Evolutionary conservation across 1,284 basidiomycete genomes (phyloP).

Genomic region (Cutaneotrichosporon sp.): DNA sequence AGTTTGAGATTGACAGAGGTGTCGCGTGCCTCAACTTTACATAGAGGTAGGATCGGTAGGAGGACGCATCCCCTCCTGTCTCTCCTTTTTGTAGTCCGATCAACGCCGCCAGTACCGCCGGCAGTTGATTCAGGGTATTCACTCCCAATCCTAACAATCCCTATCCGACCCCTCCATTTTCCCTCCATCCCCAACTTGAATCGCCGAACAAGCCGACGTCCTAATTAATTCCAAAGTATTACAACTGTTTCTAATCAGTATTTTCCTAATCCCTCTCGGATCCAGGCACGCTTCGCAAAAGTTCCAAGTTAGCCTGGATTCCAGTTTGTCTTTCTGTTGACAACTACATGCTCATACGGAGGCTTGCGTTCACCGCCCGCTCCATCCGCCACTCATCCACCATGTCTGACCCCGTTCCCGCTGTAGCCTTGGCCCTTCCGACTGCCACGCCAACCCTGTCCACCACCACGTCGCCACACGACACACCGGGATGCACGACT

Average conservation of each 20-base stretch:
- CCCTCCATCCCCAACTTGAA: not conserved
- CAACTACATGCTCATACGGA: not conserved
- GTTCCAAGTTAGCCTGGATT: not conserved
- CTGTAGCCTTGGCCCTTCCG: not conserved
- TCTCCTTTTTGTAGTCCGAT: not conserved
- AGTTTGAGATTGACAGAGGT: too few relatives aligned
- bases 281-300: not conserved
- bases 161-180: too few relatives aligned
- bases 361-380: not conserved
- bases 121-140: not conserved
- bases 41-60: too few relatives aligned
- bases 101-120: slow-evolving; percentile 1
- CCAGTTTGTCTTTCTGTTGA: not conserved
- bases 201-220: not conserved
- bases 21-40: too few relatives aligned
- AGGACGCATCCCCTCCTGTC: too few relatives aligned
- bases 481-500: slow-evolving; percentile 14
- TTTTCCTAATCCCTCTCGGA: not conserved
- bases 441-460: not conserved
- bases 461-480: slow-evolving; percentile 3
- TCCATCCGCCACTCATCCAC: not conserved
- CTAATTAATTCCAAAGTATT: not conserved
- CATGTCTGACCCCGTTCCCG: not conserved
- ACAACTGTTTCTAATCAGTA: not conserved
- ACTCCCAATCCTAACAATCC: too few relatives aligned